Evolutionary conservation across 2,329 filamentous ascomycete species (phyloP).

Genomic region (Lecanicillium sp.): DNA sequence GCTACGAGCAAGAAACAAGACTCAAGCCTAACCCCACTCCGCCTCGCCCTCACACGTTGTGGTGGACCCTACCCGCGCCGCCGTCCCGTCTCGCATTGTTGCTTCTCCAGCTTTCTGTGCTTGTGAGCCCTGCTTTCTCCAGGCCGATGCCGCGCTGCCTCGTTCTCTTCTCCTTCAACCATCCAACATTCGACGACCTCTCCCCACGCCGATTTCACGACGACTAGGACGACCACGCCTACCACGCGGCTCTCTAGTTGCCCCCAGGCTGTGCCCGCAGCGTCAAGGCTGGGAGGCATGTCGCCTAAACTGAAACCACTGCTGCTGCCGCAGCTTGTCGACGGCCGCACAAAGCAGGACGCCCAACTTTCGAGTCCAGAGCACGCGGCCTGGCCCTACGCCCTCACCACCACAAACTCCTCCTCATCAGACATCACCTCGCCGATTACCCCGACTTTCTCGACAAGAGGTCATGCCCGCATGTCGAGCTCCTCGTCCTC

Average conservation of each 20-base stretch:
- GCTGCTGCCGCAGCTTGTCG: constrained; percentile 45
- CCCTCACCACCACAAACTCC: constrained; percentile 42
- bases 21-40: neutral
- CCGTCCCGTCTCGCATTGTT: constrained; percentile 1
- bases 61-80: constrained; percentile 5
- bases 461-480: constrained; percentile 53
- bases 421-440: constrained; percentile 61
- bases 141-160: neutral
- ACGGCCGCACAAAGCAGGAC: constrained; percentile 39
- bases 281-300: constrained; percentile 23
- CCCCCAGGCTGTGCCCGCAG: constrained; percentile 7
- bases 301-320: constrained; percentile 44
- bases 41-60: constrained; percentile 4
- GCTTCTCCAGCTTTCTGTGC: constrained; percentile 6
- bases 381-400: constrained; percentile 26
- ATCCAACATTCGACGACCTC: neutral
- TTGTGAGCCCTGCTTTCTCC: constrained; percentile 1
- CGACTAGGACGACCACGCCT: no score
- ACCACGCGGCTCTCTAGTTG: constrained; percentile 1
- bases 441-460: constrained; percentile 65
- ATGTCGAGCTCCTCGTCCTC: constrained; percentile 74
- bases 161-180: neutral
- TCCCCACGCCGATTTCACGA: neutral
- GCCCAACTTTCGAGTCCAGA: constrained; percentile 18
- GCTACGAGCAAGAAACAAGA: no score